A percentile compares a stretch with the other conserved stretches of the same genome.
Conservation (phyloP, 2,329 filamentous ascomycete species). For the Drechslerella coelobrocha region DNA sequence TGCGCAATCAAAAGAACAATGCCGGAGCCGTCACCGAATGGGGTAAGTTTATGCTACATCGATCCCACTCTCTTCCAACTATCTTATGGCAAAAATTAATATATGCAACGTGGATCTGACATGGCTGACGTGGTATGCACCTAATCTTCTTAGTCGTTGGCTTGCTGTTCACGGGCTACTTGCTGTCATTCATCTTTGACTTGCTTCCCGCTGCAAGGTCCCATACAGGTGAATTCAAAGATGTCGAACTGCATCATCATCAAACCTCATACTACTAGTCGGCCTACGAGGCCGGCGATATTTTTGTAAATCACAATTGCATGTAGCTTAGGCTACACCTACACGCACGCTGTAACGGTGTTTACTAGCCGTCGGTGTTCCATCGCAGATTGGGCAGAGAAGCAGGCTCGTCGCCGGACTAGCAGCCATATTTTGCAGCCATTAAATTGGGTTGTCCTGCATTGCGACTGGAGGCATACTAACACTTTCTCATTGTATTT, state of each 20-base stretch:
- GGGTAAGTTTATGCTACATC: slow-evolving; percentile 60
- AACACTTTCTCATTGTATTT: too few relatives aligned
- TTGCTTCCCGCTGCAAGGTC: slow-evolving; percentile 32
- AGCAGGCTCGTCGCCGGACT: too few relatives aligned
- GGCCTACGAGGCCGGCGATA: too few relatives aligned
- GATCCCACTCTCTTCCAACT: slow-evolving; percentile 1
- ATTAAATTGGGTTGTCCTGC: too few relatives aligned
- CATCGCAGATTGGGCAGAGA: too few relatives aligned
- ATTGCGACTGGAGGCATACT: too few relatives aligned
- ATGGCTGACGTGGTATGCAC: not conserved
- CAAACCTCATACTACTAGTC: not conserved
- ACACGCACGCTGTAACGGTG: too few relatives aligned
- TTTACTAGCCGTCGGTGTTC: too few relatives aligned
- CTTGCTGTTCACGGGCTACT: slow-evolving; percentile 85
- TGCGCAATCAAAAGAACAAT: slow-evolving; percentile 65
- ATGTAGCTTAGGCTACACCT: too few relatives aligned
- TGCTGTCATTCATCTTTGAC: slow-evolving; percentile 73
- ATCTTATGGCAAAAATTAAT: not conserved
- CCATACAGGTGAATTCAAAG: slow-evolving; percentile 36
- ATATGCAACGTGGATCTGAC: slow-evolving; percentile 5
- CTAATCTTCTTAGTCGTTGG: slow-evolving; percentile 68
- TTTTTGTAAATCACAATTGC: too few relatives aligned
- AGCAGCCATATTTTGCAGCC: too few relatives aligned
- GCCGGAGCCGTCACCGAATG: slow-evolving; percentile 79
- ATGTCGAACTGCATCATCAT: slow-evolving; percentile 14